Percentiles rank a stretch among this genome's conserved stretches.
These are phyloP conservation scores for Metroxylon sagu DNA, from an alignment of 176 grass and related monocot species.

Conservation along the genomic window DNA sequence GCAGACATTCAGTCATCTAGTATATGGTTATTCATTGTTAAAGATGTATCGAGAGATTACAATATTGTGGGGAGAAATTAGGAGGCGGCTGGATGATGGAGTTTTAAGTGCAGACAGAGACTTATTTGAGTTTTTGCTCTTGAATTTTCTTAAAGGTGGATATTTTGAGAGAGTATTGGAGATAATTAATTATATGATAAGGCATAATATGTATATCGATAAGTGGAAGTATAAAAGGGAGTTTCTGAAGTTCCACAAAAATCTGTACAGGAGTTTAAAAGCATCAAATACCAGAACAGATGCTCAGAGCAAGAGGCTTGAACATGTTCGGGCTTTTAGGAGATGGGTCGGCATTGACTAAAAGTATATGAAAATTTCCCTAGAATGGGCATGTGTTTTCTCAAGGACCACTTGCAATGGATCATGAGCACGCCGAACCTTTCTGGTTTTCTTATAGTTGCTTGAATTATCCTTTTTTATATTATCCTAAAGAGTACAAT, in stretches of 20 bases:
- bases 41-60: constrained; percentile 63
- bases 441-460: too few relatives aligned
- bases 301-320: constrained; percentile 62
- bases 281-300: constrained; percentile 55
- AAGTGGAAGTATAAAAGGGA: constrained; percentile 69
- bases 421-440: too few relatives aligned
- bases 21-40: constrained; percentile 64
- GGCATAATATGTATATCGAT: constrained; percentile 52
- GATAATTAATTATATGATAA: constrained; percentile 58
- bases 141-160: constrained; percentile 77
- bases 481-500: too few relatives aligned
- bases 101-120: constrained; percentile 44
- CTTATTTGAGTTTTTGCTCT: constrained; percentile 59
- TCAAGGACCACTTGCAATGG: too few relatives aligned
- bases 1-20: constrained; percentile 58
- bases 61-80: constrained; percentile 92
- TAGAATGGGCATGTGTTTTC: too few relatives aligned
- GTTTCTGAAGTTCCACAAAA: constrained; percentile 70
- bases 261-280: constrained; percentile 68
- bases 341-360: constrained; percentile 51
- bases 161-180: constrained; percentile 87
- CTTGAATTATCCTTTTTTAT: too few relatives aligned
- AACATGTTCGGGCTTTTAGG: constrained; percentile 73
- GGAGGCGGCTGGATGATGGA: constrained; percentile 45
- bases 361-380: background rate